Conservation (phyloP, 1,139 yeast species). For the Blastobotrys serpentis region DNA sequence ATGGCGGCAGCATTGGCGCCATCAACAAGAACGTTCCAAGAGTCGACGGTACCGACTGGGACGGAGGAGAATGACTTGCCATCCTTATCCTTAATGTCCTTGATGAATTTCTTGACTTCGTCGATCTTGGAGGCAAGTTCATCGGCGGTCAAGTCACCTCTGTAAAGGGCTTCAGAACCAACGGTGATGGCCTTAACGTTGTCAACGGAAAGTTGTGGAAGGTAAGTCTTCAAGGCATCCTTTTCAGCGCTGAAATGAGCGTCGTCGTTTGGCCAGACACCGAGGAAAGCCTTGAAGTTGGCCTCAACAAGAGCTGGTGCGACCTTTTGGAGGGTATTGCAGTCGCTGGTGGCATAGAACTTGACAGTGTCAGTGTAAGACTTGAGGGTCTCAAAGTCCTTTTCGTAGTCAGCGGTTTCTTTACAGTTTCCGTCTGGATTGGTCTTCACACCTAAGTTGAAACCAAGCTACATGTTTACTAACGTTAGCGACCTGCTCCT, state of each 20-base stretch:
- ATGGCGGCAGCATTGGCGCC: slow-evolving; percentile 69
- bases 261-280: slow-evolving; percentile 89
- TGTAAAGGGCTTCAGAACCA: slow-evolving; percentile 90
- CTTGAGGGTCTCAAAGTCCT: slow-evolving; percentile 59
- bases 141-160: slow-evolving; percentile 71
- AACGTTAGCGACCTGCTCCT: slow-evolving; percentile 13
- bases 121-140: slow-evolving; percentile 54
- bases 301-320: slow-evolving; percentile 83
- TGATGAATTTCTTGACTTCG: slow-evolving; percentile 56
- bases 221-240: slow-evolving; percentile 60
- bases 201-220: slow-evolving; percentile 66
- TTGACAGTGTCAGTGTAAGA: slow-evolving; percentile 62
- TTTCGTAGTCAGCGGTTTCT: slow-evolving; percentile 59
- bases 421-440: slow-evolving; percentile 52
- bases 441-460: slow-evolving; percentile 76
- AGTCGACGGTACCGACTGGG: slow-evolving; percentile 91
- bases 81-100: slow-evolving; percentile 67
- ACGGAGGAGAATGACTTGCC: slow-evolving; percentile 71
- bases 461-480: slow-evolving; percentile 52
- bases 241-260: slow-evolving; percentile 70
- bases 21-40: slow-evolving; percentile 90
- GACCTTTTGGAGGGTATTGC: slow-evolving; percentile 76
- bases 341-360: slow-evolving; percentile 83
- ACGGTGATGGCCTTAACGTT: slow-evolving; percentile 75
- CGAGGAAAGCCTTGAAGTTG: slow-evolving; percentile 72